Base-by-base conservation (phyloP, 768 basidiomycete genomes). In the Phylloporus rhodoxanthus region DNA sequence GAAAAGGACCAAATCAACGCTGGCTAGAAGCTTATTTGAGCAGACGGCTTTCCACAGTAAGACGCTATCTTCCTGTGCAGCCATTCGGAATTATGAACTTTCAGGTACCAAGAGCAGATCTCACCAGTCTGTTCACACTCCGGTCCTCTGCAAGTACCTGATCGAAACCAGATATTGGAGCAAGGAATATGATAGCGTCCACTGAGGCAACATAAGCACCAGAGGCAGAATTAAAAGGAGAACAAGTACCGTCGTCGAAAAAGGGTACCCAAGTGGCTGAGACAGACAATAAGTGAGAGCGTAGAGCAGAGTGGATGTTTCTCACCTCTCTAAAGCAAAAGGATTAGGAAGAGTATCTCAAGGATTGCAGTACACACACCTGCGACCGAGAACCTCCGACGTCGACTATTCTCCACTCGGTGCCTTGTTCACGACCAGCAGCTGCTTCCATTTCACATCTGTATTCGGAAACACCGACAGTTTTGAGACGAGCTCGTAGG, bases 381-480 rank as follows among this genome's bases (percentile, higher is more conserved):
- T 77, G 76, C 43, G 74, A 75, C 43, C 76, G 67, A 51, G 75
- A 76, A 48, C 77, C 77, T 15, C 77, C 77, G 34, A 78, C 77
- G 50, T 79, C 77, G 39, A 78, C 71, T 59, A 78, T 78, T 48
- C 78, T 69, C 77, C 77, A 78, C 50, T 79, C 75, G 2, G 76
- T 72, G 11, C 77, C 76, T 43, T 72, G 70, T 52, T 79, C 77
- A 28, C 72, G 68, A 19, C 77, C 70, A 23, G 70, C 71, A 5
- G 70, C 73, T 8, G 82, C 76, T 58, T 77, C 87, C 83, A 90
- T 87, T 69, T 87, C 81, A 55, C 88, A 90, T 64, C 77, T 82
- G 68, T 90, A 87, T 65, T 90, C 87, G 3, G 84, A 82, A 8
- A 88, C 86, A 8, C 87, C 87, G 30, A 91, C 83, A 0, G 78